phyloP scores from a whole-genome alignment of 2,329 filamentous ascomycete species.

The Cercospora citrullina region DNA sequence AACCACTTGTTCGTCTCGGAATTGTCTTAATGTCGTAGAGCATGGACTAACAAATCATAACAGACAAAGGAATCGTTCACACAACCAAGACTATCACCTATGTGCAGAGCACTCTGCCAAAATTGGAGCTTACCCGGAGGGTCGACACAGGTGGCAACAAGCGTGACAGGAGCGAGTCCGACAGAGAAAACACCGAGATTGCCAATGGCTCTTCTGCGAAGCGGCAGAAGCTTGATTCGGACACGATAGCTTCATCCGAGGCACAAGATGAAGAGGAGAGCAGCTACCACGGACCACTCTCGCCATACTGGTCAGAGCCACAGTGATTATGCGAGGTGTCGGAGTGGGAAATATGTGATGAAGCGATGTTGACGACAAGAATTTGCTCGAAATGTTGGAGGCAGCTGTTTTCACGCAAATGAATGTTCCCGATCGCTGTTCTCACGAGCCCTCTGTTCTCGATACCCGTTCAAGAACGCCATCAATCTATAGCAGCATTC shows the following conservation, averaged over 20 bases:
- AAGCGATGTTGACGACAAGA: background rate
- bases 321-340: background rate
- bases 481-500: background rate
- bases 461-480: no score
- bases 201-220: background rate
- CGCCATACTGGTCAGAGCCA: slow-evolving; percentile 19
- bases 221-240: background rate
- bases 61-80: slow-evolving; percentile 17
- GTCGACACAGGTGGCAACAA: background rate
- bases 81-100: slow-evolving; percentile 12
- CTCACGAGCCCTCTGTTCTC: no score
- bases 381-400: background rate
- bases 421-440: background rate
- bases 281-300: slow-evolving; percentile 8
- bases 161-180: slow-evolving; percentile 5
- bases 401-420: background rate
- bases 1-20: slow-evolving; percentile 5
- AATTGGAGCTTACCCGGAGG: slow-evolving; percentile 3
- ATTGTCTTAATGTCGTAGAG: background rate
- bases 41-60: background rate
- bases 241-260: background rate
- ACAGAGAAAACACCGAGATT: background rate
- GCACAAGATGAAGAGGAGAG: background rate
- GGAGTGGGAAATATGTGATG: background rate
- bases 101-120: background rate